Evolutionary conservation across 1,284 basidiomycete species (phyloP), one percentile per base, ranked within the genome.

Genomic region (Cystobasidiaceae sp.): DNA sequence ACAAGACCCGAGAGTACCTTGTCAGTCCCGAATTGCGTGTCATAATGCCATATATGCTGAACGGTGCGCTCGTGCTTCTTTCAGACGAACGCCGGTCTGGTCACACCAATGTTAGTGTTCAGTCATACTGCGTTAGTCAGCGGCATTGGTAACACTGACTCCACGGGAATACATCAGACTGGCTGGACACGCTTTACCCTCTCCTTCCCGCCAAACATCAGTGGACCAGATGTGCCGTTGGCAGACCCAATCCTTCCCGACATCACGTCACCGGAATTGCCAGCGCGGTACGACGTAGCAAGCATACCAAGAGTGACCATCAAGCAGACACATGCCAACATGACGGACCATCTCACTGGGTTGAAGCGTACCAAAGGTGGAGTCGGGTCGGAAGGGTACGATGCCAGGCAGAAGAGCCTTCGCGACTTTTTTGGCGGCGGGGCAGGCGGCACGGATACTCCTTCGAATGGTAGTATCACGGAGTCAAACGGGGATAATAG

Each of bases 371-470:
- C 51, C 32, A 60, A 60, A 49, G 65, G 65, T 2, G 65, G 65
- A 13, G 51, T 67, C 5, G 58, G 65, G 2, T 51, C 46, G 23
- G 49, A 62, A 43, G 30, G 32, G 28, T 62, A 44, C 33, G 65
- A 67, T 48, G 65, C 56, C 13, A n/a, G 54, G 21, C 65, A 67
- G 32, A 60, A 60, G 27, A 67, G 51, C 21, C 33, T 67, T 25
- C 64, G 41, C 4, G 56, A 60, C 23, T 67, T 67, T 50, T 61
- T 67, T 25, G 33, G 58, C 28, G 65, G 65, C 9, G 65, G 46
- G 5, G 39, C 32, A 1, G 27, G n/a, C 25, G 37, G 28, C 4
- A 34, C 27, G 7, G 56, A 59, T 17, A 11, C 37, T 46, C 13
- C 44, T 23, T 8, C 37, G 37, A n/a, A 39, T 39, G 37, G n/a